Evolutionary conservation across 768 basidiomycete species (phyloP).

Genomic region (Terana coerulea): DNA sequence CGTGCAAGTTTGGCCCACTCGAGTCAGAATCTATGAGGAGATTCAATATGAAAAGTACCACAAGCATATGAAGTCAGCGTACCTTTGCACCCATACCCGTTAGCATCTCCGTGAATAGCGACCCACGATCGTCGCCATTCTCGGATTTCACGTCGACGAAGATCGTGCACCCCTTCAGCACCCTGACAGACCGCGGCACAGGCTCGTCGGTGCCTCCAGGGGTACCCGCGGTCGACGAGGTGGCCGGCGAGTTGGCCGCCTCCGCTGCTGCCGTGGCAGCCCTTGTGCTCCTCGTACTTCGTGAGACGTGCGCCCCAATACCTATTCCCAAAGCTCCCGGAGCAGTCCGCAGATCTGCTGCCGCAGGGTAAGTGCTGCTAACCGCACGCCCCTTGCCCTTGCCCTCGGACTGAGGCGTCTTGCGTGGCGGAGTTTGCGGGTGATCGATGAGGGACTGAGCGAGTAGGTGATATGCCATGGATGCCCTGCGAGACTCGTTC

Average conservation of each 20-base stretch:
- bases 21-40: slow-evolving; percentile 47
- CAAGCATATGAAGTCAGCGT: slow-evolving; percentile 19
- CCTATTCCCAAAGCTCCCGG: slow-evolving; percentile 7
- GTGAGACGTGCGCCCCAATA: slow-evolving; percentile 10
- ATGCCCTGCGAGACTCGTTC: slow-evolving; percentile 50
- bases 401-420: slow-evolving; percentile 11
- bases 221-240: background rate
- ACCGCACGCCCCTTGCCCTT: slow-evolving; percentile 17
- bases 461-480: slow-evolving; percentile 55
- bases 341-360: background rate
- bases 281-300: background rate
- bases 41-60: background rate
- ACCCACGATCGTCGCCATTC: slow-evolving; percentile 77
- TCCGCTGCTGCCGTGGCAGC: background rate
- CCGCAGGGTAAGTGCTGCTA: slow-evolving; percentile 7
- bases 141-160: slow-evolving; percentile 80
- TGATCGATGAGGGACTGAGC: slow-evolving; percentile 57
- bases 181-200: slow-evolving; percentile 34
- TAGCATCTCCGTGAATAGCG: slow-evolving; percentile 81
- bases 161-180: slow-evolving; percentile 70
- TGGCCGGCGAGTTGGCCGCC: background rate
- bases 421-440: slow-evolving; percentile 35
- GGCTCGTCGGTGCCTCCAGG: slow-evolving; percentile 11
- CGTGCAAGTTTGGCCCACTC: slow-evolving; percentile 71
- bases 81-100: slow-evolving; percentile 79